A percentile compares a stretch with the other conserved stretches of the same genome.
These are phyloP conservation scores for Sideroxylon spinosum DNA, from an alignment of 179 eudicot genomes.

Conservation along the genomic window DNA sequence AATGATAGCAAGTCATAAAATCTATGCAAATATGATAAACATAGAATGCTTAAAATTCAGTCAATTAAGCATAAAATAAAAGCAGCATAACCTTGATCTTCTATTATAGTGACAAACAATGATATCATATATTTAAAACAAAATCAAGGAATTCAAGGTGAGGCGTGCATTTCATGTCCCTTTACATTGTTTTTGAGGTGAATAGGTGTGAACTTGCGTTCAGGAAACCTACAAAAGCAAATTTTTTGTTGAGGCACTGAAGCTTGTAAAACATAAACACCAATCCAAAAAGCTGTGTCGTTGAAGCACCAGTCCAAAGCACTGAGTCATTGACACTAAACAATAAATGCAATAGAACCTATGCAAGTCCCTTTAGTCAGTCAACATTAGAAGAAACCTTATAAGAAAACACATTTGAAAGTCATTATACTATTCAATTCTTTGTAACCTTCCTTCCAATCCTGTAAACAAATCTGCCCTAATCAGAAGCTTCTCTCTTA, in stretches of 20 bases:
- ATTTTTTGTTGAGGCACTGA: neutral
- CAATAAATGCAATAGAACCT: neutral
- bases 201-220: neutral
- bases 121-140: neutral
- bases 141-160: neutral
- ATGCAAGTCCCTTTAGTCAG: neutral
- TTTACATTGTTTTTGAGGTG: neutral
- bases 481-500: conserved; percentile 6
- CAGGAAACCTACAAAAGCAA: neutral
- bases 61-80: neutral
- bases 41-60: neutral
- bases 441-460: neutral
- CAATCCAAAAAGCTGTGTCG: neutral
- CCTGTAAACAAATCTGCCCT: neutral
- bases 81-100: neutral
- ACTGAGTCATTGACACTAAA: neutral
- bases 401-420: neutral
- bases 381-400: neutral
- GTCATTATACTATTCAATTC: neutral
- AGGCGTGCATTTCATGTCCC: neutral
- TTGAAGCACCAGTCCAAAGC: too few species aligned
- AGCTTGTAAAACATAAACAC: neutral
- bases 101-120: neutral
- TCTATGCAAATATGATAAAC: neutral
- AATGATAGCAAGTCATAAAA: neutral